These are phyloP conservation scores for Poa annua DNA, from an alignment of 176 grass and related monocot species.

Conservation along the genomic window DNA sequence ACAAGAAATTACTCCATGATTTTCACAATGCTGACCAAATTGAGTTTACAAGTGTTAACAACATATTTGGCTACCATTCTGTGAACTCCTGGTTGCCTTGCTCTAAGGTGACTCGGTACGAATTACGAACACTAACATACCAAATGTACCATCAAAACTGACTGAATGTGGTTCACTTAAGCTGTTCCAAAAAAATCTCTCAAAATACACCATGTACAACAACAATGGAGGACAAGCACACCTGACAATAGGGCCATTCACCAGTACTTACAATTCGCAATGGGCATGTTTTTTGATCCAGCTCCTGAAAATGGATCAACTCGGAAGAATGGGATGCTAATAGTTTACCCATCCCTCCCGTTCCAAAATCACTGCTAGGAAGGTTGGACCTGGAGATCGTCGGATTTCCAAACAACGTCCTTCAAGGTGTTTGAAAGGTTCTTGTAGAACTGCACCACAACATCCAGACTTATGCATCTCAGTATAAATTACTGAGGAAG, in stretches of 20 bases:
- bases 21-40: background rate
- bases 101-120: conserved; percentile 3
- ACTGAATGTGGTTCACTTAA: conserved; percentile 29
- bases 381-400: conserved; percentile 45
- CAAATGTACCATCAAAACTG: conserved; percentile 23
- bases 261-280: conserved; percentile 18
- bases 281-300: conserved; percentile 5
- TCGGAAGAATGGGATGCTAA: conserved; percentile 37
- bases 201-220: conserved; percentile 44
- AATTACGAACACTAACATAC: background rate
- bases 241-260: background rate
- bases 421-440: conserved; percentile 78
- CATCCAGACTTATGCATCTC: background rate
- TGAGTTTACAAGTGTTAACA: conserved; percentile 1
- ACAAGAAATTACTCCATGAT: conserved; percentile 6
- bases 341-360: conserved; percentile 46
- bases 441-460: conserved; percentile 76
- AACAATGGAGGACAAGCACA: background rate
- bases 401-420: conserved; percentile 93
- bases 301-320: background rate
- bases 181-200: conserved; percentile 19
- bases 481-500: conserved; percentile 4
- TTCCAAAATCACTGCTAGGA: conserved; percentile 16
- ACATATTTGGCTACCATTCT: conserved; percentile 12
- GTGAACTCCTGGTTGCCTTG: background rate